phyloP scores from a whole-genome alignment of 148 eudicot genomes.

The Arctostaphylos glauca region DNA sequence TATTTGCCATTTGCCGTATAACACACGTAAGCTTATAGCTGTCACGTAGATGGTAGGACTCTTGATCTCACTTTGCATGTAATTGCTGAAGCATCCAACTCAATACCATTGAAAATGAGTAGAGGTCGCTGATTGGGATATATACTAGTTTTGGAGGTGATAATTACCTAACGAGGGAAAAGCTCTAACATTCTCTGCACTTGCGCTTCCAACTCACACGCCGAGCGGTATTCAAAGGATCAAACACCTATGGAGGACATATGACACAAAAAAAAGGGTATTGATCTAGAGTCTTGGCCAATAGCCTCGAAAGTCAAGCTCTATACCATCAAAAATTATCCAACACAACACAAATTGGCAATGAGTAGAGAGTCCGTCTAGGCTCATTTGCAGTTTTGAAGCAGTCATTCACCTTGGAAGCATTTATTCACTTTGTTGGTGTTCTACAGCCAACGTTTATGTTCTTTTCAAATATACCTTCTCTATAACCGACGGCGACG shows the following conservation, averaged over 20 bases:
- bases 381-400: not conserved
- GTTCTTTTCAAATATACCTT: not conserved
- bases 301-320: not conserved
- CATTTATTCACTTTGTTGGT: not conserved
- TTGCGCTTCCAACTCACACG: not conserved
- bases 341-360: not conserved
- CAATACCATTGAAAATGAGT: not conserved
- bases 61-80: not conserved
- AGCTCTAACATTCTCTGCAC: not conserved
- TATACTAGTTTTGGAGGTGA: not conserved
- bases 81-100: not conserved
- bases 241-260: too few relatives aligned
- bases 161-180: not conserved
- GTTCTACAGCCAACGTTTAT: not conserved
- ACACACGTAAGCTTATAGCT: too few relatives aligned
- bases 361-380: not conserved
- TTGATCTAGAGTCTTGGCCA: not conserved
- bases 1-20: not conserved
- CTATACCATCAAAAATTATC: not conserved
- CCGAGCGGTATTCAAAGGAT: not conserved
- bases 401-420: not conserved
- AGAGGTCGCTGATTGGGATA: not conserved
- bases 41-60: too few relatives aligned
- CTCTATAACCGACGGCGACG: not conserved
- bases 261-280: not conserved